phyloP scores from a whole-genome alignment of 129 eudicot species.

The Flaveria trinervia region DNA sequence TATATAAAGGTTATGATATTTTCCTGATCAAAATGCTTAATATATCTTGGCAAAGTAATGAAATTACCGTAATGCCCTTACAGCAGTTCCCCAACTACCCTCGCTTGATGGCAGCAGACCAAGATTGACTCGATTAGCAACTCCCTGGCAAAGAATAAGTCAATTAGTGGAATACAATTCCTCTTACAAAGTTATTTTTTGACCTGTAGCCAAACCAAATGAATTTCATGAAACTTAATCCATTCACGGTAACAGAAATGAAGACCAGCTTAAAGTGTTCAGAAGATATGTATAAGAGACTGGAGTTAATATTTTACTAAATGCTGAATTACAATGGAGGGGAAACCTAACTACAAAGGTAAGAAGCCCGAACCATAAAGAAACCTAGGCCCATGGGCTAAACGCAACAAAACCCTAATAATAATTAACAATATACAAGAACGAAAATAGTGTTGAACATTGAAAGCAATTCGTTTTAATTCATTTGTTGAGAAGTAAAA shows the following conservation, averaged over 20 bases:
- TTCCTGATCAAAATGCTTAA: neutral
- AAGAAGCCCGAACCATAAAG: no score
- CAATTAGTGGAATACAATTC: conserved; percentile 1
- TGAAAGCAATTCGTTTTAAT: neutral
- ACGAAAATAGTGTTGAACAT: neutral
- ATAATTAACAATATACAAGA: no score
- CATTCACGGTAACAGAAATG: neutral
- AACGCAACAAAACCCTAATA: no score
- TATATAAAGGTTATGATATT: neutral
- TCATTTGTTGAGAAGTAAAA: neutral
- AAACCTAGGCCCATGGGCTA: no score
- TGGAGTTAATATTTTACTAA: no score
- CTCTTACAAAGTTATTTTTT: conserved; percentile 15
- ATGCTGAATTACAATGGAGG: no score
- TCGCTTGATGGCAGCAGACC: conserved; percentile 97
- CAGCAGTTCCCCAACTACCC: conserved; percentile 90
- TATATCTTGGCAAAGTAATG: conserved; percentile 12
- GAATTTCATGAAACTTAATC: neutral
- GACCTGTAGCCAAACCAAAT: conserved; percentile 7
- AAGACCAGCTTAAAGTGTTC: neutral
- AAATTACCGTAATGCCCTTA: conserved; percentile 79
- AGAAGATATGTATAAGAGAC: neutral
- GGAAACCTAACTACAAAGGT: no score
- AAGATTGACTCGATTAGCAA: conserved; percentile 89
- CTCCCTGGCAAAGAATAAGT: conserved; percentile 55